Percentiles rank a stretch among this genome's conserved stretches.
Conservation (phyloP, 768 basidiomycete genomes). For the Dendrothele bispora region DNA sequence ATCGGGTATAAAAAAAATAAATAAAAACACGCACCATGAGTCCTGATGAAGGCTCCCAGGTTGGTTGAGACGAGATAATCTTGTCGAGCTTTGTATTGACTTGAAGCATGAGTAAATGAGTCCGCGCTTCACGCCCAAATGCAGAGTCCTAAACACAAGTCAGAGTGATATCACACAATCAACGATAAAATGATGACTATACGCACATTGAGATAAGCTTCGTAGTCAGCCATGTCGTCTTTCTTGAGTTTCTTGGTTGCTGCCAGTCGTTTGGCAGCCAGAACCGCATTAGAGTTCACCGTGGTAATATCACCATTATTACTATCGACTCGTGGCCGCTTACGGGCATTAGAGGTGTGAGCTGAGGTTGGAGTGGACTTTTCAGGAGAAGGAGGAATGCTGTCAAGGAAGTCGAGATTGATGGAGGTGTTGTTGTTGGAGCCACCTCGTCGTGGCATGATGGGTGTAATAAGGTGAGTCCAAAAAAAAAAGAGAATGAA, state of each 20-base stretch:
- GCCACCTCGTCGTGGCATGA: too few relatives aligned
- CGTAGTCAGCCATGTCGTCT: conserved; percentile 3
- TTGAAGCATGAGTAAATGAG: background rate
- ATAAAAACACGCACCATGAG: conserved; percentile 1
- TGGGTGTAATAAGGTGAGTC: too few relatives aligned
- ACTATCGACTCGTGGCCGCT: too few relatives aligned
- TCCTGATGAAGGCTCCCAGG: background rate
- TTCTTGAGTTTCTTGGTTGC: background rate
- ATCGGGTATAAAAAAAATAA: background rate
- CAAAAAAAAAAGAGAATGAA: too few relatives aligned
- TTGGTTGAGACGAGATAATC: conserved; percentile 2
- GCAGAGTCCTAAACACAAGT: conserved; percentile 4
- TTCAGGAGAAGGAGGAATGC: too few relatives aligned
- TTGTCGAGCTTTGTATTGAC: background rate
- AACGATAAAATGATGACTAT: background rate
- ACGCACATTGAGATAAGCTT: conserved; percentile 1
- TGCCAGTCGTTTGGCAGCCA: background rate
- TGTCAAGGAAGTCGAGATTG: too few relatives aligned
- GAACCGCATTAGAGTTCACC: too few relatives aligned
- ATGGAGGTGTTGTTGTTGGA: too few relatives aligned
- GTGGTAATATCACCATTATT: too few relatives aligned
- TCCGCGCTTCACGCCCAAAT: background rate
- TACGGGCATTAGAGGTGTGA: too few relatives aligned
- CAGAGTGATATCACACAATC: background rate
- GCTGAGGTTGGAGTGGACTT: too few relatives aligned